phyloP scores from a whole-genome alignment of 176 grass and related monocot species.

The Aegilops umbellulata region DNA sequence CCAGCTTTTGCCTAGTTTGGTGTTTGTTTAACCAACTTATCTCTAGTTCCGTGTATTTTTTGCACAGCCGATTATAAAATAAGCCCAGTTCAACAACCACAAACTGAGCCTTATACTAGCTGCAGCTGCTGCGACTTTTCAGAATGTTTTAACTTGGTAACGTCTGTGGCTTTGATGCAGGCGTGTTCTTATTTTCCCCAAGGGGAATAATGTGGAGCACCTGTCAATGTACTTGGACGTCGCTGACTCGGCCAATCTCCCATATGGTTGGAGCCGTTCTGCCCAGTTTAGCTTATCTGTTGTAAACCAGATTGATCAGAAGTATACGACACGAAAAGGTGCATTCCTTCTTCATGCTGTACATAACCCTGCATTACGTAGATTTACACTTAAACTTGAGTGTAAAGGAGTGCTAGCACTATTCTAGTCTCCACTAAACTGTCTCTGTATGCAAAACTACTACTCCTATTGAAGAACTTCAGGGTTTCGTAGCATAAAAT shows the following conservation, averaged over 20 bases:
- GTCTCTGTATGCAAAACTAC: background rate
- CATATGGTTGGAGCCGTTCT: slow-evolving; percentile 79
- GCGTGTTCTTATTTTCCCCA: slow-evolving; percentile 92
- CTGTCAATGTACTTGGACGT: slow-evolving; percentile 93
- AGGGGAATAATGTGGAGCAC: slow-evolving; percentile 94
- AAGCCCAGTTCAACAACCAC: too few species aligned
- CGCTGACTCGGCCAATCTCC: slow-evolving; percentile 69
- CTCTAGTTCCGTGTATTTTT: too few species aligned
- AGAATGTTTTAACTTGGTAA: slow-evolving; percentile 4
- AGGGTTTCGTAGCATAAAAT: background rate
- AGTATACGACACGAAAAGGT: slow-evolving; percentile 85
- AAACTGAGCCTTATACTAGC: background rate
- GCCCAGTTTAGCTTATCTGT: slow-evolving; percentile 89
- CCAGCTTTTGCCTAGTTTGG: too few species aligned
- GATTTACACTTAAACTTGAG: background rate
- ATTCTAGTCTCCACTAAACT: background rate
- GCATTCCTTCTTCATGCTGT: background rate
- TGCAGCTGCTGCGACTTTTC: background rate
- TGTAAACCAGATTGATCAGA: slow-evolving; percentile 78
- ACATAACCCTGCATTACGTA: background rate
- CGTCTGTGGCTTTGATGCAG: slow-evolving; percentile 32
- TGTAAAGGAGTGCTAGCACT: background rate
- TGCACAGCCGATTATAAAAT: too few species aligned
- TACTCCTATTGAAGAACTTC: background rate
- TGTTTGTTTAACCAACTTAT: too few species aligned